Evolutionary conservation across 306 rosid species (phyloP), one percentile per base, ranked within the genome.

Genomic region (Casuarina cunninghamiana): DNA sequence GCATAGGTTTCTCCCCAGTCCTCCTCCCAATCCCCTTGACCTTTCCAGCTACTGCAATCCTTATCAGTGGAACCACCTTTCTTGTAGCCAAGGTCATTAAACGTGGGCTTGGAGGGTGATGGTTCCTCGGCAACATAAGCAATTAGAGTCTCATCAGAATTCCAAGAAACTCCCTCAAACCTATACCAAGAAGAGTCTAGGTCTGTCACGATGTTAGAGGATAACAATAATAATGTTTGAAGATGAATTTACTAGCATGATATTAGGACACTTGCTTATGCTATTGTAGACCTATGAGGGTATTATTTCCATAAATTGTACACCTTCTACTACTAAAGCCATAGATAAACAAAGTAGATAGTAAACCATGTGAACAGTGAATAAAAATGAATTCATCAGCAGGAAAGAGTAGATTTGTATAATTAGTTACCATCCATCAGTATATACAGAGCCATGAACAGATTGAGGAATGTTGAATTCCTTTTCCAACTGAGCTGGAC

Each of bases 91-190:
- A 35, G 66, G 65, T 63, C 82, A 60, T 75, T 79, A 80, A 93
- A 93, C 76, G 85, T 60, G 41, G 96, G 98, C 81, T 90, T 91
- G 70, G 88, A 62, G 77, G 89, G 88, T 77, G 87, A 74, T 44
- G 97, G 86, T 65, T 78, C 96, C 84, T 93, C 97, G 38, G 98
- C 98, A 86, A 88, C 86, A 89, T 93, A 93, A 71, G 97, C 90
- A 77, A 93, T 65, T 53, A 49, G 77, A 61, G 88, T 88, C 81
- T 93, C 98, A 82, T 83, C 90, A 61, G 75, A 68, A 76, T 86
- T 91, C 98, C 98, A 91, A 60, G 98, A 90, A 80, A 93, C 85
- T 75, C 96, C 98, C 80, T 90, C 91, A 81, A 91, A 93, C 98
- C 98, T 91, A 79, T 48, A 80, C 12, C 77, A 82, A 46, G 44